Evolutionary conservation across 108 stramenopile genomes (phyloP), one percentile per base, ranked within the genome.

Genomic region (Fragilariopsis cylindrus): DNA sequence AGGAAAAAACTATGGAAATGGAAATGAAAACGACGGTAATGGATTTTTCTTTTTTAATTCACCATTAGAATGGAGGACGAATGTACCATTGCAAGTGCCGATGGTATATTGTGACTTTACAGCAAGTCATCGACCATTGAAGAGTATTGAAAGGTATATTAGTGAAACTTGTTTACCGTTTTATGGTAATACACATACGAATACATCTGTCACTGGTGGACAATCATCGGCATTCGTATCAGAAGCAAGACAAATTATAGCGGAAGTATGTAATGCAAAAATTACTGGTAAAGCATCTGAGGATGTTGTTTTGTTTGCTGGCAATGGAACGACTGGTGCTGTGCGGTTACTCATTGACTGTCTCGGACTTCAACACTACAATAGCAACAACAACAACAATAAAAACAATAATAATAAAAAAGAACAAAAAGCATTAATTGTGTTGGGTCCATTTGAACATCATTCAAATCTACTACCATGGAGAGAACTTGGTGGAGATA

Each of bases 401-500:
- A 56, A 13, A 4, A 48, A 42, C 5, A 19, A 40, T 60, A 30
- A 0, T 30, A 30, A 60, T 30, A 4, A 16, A 30, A 60, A 50
- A 3, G 62, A 43, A 11, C 57, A 60, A 46, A 82, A 63, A n/a
- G 88, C 88, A 6, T 83, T 97, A 3, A 88, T 98, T 15, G 91
- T 99, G 75, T 82, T 94, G 21, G 95, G 97, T 6, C 96, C 98
- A 9, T 98, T 92, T 65, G 98, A 97, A 81, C 99, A 99, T 78
- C 99, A 99, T 74, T 96, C 96, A 65, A 98, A 98, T 77, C 71
- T 99, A 46, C 72, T 99, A 5, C 97, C 97, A 3, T 99, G 97
- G 97, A 76, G 97, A 70, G 99, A 99, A 84, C 85, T 89, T 8
- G 94, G 94, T 40, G 60, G 60, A n/a, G 86, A 86, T 53, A 80